phyloP scores from a whole-genome alignment of 805 yeast species.

The Barnettozyma siamensis region DNA sequence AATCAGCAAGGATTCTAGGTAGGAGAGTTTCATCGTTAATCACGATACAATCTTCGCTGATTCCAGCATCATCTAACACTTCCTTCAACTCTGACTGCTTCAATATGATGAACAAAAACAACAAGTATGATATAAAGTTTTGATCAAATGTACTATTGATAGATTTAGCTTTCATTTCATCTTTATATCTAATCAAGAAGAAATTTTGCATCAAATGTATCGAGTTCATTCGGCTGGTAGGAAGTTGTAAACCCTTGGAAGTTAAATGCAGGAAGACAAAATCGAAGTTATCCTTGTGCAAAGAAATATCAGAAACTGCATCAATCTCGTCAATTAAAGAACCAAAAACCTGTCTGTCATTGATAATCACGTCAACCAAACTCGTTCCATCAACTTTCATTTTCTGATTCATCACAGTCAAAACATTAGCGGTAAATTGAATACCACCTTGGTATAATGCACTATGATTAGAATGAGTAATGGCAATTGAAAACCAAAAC shows the following conservation, averaged over 20 bases:
- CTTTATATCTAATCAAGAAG: conserved; percentile 38
- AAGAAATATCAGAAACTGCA: conserved; percentile 29
- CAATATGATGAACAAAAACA: conserved; percentile 31
- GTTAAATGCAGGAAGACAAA: conserved; percentile 41
- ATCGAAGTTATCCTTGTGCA: conserved; percentile 45
- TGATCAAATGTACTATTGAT: conserved; percentile 3
- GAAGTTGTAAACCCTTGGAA: conserved; percentile 52
- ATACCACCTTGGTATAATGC: conserved; percentile 36
- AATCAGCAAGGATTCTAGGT: conserved; percentile 32
- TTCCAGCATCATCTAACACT: conserved; percentile 30
- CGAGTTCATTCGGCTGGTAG: conserved; percentile 49
- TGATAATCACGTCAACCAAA: conserved; percentile 26
- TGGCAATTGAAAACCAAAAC: conserved; percentile 33
- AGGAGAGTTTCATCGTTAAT: conserved; percentile 30
- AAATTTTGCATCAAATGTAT: conserved; percentile 38
- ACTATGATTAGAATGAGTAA: conserved; percentile 29
- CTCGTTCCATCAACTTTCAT: conserved; percentile 23
- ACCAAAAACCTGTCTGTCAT: conserved; percentile 30
- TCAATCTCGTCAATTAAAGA: conserved; percentile 40
- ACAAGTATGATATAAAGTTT: conserved; percentile 23
- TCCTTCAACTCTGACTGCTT: conserved; percentile 32
- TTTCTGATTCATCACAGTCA: conserved; percentile 30
- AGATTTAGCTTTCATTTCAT: conserved; percentile 19
- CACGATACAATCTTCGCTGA: conserved; percentile 27
- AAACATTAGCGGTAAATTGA: conserved; percentile 31